Evolutionary conservation across 192 early-diverging fungal species (phyloP).

Genomic region (Linderina pennispora): DNA sequence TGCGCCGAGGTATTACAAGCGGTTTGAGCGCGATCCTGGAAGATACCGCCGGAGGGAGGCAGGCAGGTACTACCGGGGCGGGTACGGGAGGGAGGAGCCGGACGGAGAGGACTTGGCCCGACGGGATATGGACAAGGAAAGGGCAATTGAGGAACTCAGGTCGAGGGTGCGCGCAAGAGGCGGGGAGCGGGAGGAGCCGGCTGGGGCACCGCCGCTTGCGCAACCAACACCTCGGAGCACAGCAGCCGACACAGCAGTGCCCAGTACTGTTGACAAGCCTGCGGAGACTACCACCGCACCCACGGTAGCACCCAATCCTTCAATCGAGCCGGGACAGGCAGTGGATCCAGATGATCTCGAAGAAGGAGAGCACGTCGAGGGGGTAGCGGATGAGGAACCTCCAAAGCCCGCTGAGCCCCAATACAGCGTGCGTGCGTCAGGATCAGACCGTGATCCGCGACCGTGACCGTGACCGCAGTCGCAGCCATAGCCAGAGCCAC

Average conservation of each 20-base stretch:
- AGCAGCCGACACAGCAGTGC: too few relatives aligned
- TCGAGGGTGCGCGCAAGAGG: constrained; percentile 19
- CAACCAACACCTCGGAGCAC: too few relatives aligned
- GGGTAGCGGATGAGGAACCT: constrained; percentile 9
- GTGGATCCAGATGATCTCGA: constrained; percentile 38
- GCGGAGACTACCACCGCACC: background rate
- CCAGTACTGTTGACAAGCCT: too few relatives aligned
- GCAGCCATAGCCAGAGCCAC: too few relatives aligned
- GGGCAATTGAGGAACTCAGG: constrained; percentile 41
- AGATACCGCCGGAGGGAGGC: constrained; percentile 31
- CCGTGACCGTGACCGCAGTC: background rate
- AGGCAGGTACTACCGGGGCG: constrained; percentile 9
- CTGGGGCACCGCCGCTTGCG: background rate
- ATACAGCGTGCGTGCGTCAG: background rate
- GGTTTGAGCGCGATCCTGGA: constrained; percentile 28
- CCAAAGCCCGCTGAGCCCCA: background rate
- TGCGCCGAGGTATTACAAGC: constrained; percentile 10
- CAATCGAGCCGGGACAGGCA: background rate
- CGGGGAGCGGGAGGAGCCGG: background rate
- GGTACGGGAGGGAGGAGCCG: constrained; percentile 13
- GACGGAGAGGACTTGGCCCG: constrained; percentile 11
- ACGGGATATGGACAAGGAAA: constrained; percentile 36
- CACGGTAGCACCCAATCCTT: background rate
- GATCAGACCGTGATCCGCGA: too few relatives aligned
- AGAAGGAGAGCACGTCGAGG: constrained; percentile 44